These are phyloP conservation scores for Calocybe gangraenosa DNA, from an alignment of 768 basidiomycete species.

Conservation along the genomic window DNA sequence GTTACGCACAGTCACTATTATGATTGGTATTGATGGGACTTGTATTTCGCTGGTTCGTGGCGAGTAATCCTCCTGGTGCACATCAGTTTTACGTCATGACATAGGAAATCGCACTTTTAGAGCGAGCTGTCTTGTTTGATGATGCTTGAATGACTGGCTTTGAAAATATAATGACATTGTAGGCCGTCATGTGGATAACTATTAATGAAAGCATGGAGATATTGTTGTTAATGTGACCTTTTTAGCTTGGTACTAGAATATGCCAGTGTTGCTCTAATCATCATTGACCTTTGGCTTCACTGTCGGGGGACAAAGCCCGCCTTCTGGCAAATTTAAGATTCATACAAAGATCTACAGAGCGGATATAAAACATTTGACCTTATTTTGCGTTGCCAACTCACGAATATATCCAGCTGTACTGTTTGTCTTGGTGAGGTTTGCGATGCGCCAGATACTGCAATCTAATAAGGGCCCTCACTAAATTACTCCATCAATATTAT, in stretches of 20 bases:
- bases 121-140: no score
- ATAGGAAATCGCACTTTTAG: no score
- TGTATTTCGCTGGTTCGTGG: background rate
- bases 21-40: background rate
- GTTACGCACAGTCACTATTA: background rate
- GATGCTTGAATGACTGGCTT: no score
- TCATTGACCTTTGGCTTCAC: slow-evolving; percentile 9
- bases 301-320: background rate
- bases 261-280: slow-evolving; percentile 12
- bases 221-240: background rate
- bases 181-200: background rate
- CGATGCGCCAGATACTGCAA: background rate
- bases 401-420: background rate
- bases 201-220: background rate
- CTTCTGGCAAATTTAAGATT: background rate
- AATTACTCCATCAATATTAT: background rate
- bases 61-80: background rate
- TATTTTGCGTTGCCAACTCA: background rate
- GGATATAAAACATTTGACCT: background rate
- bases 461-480: background rate
- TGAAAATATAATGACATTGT: no score
- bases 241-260: slow-evolving; percentile 15
- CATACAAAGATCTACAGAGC: background rate
- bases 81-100: no score
- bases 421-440: background rate